Conservation (phyloP, 2,329 filamentous ascomycete species). For the Cladosporium sp. region DNA sequence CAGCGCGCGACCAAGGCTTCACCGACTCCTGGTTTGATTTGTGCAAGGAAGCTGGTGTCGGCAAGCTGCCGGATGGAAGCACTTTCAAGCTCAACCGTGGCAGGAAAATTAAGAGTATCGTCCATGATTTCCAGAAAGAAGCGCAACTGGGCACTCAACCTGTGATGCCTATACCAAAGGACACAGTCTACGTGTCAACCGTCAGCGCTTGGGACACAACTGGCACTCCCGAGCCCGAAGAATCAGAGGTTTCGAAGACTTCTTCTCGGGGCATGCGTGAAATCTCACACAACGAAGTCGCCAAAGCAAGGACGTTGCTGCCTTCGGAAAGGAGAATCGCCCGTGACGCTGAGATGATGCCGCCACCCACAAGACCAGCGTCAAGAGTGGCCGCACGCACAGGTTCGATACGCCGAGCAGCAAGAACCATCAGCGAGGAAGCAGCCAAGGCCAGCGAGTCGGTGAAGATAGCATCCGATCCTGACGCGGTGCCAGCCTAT, state of each 20-base stretch:
- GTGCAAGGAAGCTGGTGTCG: constrained; percentile 49
- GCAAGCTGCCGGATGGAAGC: constrained; percentile 44
- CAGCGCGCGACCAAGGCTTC: constrained; percentile 43
- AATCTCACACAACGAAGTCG: constrained; percentile 43
- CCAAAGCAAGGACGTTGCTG: constrained; percentile 17
- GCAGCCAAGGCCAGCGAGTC: constrained; percentile 19
- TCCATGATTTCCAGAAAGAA: constrained; percentile 47
- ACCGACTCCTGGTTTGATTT: constrained; percentile 48
- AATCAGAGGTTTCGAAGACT: constrained; percentile 27
- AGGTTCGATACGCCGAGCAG: constrained; percentile 26
- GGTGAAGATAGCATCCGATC: constrained; percentile 18
- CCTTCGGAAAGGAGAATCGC: constrained; percentile 18
- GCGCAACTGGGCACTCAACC: constrained; percentile 45
- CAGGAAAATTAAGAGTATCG: constrained; percentile 45
- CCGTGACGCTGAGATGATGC: constrained; percentile 32
- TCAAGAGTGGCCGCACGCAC: constrained; percentile 23
- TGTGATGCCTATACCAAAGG: constrained; percentile 46
- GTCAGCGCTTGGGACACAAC: constrained; percentile 30
- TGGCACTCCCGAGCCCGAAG: constrained; percentile 34
- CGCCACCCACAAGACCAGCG: constrained; percentile 25
- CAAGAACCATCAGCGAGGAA: constrained; percentile 32
- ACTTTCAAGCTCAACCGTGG: constrained; percentile 45
- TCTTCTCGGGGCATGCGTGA: constrained; percentile 40
- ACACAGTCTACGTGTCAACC: constrained; percentile 43
- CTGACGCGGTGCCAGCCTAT: constrained; percentile 21